phyloP scores from a whole-genome alignment of 2,329 filamentous ascomycete species.

The Neophaeococcomyces mojaviensis region DNA sequence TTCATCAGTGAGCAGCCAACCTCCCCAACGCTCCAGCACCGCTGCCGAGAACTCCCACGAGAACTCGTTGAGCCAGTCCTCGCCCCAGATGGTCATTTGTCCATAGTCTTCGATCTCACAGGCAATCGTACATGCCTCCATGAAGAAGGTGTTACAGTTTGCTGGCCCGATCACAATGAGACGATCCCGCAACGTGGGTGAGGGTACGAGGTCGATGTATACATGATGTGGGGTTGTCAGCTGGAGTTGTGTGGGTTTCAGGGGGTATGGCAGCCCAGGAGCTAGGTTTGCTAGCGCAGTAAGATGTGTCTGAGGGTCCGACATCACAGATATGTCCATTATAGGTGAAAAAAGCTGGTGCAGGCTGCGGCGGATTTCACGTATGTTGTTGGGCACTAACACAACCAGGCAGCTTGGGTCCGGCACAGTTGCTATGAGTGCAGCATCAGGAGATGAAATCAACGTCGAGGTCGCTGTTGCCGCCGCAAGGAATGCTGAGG shows the following conservation, averaged over 20 bases:
- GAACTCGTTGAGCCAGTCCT: conserved; percentile 35
- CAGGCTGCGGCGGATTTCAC: conserved; percentile 29
- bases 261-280: conserved; percentile 27
- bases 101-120: conserved; percentile 31
- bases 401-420: conserved; percentile 19
- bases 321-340: conserved; percentile 28
- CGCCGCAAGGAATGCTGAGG: conserved; percentile 14
- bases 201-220: conserved; percentile 38
- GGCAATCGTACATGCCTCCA: conserved; percentile 31
- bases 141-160: conserved; percentile 31
- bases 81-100: conserved; percentile 38
- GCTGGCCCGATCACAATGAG: conserved; percentile 30
- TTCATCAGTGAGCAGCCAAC: conserved; percentile 31
- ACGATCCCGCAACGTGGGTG: conserved; percentile 32
- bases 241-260: conserved; percentile 34
- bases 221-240: conserved; percentile 35
- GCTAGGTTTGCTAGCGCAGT: conserved; percentile 25
- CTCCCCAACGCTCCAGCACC: conserved; percentile 34
- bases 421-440: conserved; percentile 14
- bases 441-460: conserved; percentile 4
- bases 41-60: conserved; percentile 38
- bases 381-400: conserved; percentile 31
- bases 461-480: conserved; percentile 10
- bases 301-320: conserved; percentile 31
- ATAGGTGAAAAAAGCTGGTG: conserved; percentile 31